Percentiles rank a stretch among this genome's conserved stretches.
Evolutionary conservation across 495 filamentous ascomycete genomes (phyloP).

Genomic region (Talaromyces ruber): DNA sequence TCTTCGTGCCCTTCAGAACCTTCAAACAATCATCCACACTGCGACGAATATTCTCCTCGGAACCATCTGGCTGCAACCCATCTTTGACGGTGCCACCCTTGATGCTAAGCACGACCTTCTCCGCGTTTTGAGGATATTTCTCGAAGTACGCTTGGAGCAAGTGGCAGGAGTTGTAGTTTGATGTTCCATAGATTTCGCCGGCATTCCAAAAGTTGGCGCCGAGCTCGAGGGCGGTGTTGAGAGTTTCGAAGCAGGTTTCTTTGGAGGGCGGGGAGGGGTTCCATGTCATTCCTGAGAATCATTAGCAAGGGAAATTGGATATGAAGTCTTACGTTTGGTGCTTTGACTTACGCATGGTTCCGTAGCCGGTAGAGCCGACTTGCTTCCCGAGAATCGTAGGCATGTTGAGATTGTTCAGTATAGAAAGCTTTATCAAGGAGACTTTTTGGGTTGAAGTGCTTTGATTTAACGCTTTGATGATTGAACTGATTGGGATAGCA

Average conservation of each 20-base stretch:
- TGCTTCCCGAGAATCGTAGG: slow-evolving; percentile 32
- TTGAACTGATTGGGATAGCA: neutral
- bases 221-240: slow-evolving; percentile 55
- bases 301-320: neutral
- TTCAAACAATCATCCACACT: slow-evolving; percentile 56
- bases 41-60: slow-evolving; percentile 50
- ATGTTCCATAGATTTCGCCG: slow-evolving; percentile 71
- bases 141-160: slow-evolving; percentile 53
- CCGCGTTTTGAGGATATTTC: slow-evolving; percentile 50
- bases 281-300: slow-evolving; percentile 62
- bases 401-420: slow-evolving; percentile 12
- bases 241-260: slow-evolving; percentile 56
- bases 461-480: neutral
- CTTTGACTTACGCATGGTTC: slow-evolving; percentile 32
- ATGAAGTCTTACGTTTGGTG: neutral
- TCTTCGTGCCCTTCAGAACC: slow-evolving; percentile 62
- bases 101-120: slow-evolving; percentile 50
- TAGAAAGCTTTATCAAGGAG: neutral
- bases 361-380: slow-evolving; percentile 39
- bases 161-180: slow-evolving; percentile 55
- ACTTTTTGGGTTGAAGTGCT: neutral
- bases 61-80: slow-evolving; percentile 42
- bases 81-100: slow-evolving; percentile 43
- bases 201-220: slow-evolving; percentile 76
- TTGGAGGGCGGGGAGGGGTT: slow-evolving; percentile 45